Evolutionary conservation across 768 basidiomycete species (phyloP), one percentile per base, ranked within the genome.

Genomic region (Neoboletus magnificus): DNA sequence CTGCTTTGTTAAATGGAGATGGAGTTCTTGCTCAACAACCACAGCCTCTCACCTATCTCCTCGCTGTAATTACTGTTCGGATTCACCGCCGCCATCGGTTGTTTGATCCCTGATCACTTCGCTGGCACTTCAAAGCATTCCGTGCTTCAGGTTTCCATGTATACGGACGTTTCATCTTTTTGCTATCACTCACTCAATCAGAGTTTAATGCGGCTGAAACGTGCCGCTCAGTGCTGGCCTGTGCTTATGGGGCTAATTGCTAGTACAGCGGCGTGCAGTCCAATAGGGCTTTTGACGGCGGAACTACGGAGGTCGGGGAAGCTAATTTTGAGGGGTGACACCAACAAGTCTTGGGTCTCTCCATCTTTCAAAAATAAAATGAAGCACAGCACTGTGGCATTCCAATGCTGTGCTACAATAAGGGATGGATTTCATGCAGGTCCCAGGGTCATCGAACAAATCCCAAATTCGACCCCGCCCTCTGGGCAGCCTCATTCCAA

Each of bases 151-250:
- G 65, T 60, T 62, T 61, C 63, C 59, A 57, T 54, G 59, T 43
- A 45, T 18, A 55, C 62, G 20, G 52, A 30, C 30, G 58, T 60
- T 59, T 65, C 66, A 60, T 41, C 43, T 27, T 54, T n/a, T 52
- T 52, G 32, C 44, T 56, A 50, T 60, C 59, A 48, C 29, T 47
- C 45, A 35, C 22, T 45, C 54, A 23, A 58, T 62, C 57, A 45
- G 63, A 58, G 50, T 44, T 56, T 65, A 58, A 48, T 63, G 61
- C 61, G 66, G 61, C 39, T 63, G 58, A 68, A 70, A 60, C 66
- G 56, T 57, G 60, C 66, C 55, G 18, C 36, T 58, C 58, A 44
- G 40, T 39, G 54, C 25, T 55, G 58, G 27, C 39, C 40, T 52
- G 56, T 48, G 48, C 56, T 46, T 50, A 47, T 37, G 48, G 63